Conservation (phyloP, 163 green algal species). For the Prototheca wickerhamii region DNA sequence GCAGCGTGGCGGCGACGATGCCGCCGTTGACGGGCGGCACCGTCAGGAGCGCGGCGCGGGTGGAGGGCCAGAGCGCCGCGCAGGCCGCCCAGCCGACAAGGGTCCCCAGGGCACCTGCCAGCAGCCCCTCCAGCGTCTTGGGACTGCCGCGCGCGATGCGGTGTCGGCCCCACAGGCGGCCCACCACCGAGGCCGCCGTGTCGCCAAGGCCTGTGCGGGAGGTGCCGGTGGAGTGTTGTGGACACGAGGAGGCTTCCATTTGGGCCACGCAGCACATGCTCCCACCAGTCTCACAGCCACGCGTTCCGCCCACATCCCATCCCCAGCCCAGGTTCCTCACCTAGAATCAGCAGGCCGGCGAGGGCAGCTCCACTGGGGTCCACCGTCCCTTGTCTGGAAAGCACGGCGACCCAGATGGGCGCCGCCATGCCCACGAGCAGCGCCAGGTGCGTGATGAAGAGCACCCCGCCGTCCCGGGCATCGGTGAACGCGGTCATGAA, state of each 20-base stretch:
- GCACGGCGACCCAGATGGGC: conserved; percentile 54
- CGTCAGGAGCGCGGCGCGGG: background rate
- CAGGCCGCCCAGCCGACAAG: conserved; percentile 32
- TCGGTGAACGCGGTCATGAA: conserved; percentile 57
- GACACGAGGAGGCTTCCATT: background rate
- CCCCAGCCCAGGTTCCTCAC: conserved; percentile 16
- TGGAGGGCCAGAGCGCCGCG: background rate
- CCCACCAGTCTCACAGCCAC: background rate
- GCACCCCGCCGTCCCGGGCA: conserved; percentile 24
- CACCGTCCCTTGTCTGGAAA: background rate
- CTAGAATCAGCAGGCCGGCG: background rate
- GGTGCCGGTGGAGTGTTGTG: background rate
- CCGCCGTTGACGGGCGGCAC: background rate
- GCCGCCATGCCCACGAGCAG: conserved; percentile 63
- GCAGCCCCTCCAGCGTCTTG: conserved; percentile 67
- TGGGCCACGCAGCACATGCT: background rate
- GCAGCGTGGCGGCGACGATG: conserved; percentile 31
- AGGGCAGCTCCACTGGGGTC: background rate
- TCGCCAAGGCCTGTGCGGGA: conserved; percentile 63
- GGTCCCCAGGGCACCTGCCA: conserved; percentile 33
- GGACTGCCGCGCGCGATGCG: conserved; percentile 34
- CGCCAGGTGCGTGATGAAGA: conserved; percentile 60
- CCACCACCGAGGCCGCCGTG: conserved; percentile 57
- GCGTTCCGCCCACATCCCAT: too few relatives aligned
- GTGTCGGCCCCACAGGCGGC: conserved; percentile 34